Conservation (phyloP, 129 eudicot species). For the Centella asiatica region DNA sequence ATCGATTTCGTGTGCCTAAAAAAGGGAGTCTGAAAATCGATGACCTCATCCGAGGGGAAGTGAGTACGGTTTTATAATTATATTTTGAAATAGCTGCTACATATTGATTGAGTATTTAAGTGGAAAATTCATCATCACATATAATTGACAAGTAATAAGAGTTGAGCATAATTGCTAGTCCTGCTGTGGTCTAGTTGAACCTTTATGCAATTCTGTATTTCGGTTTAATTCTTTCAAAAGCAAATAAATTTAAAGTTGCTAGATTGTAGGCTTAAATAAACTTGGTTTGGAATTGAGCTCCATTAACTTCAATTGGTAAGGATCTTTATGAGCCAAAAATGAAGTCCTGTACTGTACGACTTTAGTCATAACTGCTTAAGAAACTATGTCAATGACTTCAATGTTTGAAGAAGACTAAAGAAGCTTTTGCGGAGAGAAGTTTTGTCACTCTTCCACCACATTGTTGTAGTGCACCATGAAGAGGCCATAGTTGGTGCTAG, state of each 20-base stretch:
- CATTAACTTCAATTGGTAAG: background rate
- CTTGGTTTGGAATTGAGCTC: too few species aligned
- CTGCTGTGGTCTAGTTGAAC: too few species aligned
- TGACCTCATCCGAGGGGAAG: constrained; percentile 90
- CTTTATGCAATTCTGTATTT: too few species aligned
- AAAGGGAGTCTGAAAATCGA: constrained; percentile 66
- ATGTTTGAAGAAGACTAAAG: background rate
- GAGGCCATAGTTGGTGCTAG: too few species aligned
- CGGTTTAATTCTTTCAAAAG: too few species aligned
- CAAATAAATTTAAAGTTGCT: background rate
- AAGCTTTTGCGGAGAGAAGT: background rate
- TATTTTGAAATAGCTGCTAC: background rate
- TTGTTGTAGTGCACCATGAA: background rate
- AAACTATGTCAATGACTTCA: too few species aligned
- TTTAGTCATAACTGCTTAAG: too few species aligned
- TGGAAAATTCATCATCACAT: too few species aligned
- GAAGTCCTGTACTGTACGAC: too few species aligned
- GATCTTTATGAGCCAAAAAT: background rate
- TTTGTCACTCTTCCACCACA: background rate
- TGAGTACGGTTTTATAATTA: constrained; percentile 11
- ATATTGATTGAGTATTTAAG: background rate
- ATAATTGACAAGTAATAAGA: background rate
- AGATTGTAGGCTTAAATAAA: background rate
- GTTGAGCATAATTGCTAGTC: background rate
- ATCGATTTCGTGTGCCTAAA: constrained; percentile 83